Conservation (phyloP, 2,329 filamentous ascomycete genomes). For the Xylaria sp. region DNA sequence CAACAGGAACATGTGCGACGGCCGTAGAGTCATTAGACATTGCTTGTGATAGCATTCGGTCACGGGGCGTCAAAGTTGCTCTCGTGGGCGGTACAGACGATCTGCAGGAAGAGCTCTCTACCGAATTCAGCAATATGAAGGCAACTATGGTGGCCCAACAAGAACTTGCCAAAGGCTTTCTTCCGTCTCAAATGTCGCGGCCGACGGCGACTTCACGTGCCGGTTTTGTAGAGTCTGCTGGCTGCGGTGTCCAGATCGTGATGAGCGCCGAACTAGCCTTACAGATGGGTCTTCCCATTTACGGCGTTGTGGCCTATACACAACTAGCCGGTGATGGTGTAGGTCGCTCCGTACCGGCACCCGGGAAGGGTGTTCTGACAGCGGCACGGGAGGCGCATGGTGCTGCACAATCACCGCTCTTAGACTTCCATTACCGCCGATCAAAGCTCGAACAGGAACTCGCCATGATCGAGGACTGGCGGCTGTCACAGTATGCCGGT, state of each 20-base stretch:
- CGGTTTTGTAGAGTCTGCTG: constrained; percentile 99
- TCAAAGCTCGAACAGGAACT: constrained; percentile 93
- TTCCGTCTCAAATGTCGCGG: constrained; percentile 96
- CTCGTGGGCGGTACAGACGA: constrained; percentile 99
- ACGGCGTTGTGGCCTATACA: constrained; percentile 91
- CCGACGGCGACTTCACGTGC: constrained; percentile 95
- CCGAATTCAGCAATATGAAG: constrained; percentile 99
- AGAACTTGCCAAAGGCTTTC: constrained; percentile 93
- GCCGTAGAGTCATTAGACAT: constrained; percentile 97
- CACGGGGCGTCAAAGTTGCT: constrained; percentile 96
- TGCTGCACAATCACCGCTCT: constrained; percentile 92
- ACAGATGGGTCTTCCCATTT: constrained; percentile 99
- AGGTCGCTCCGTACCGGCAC: constrained; percentile 94
- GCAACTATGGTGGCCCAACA: constrained; percentile 97
- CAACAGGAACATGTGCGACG: constrained; percentile 96
- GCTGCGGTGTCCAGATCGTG: constrained; percentile 96
- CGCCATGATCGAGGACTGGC: constrained; percentile 94
- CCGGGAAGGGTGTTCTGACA: constrained; percentile 95
- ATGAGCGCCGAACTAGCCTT: constrained; percentile 96
- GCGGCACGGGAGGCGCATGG: constrained; percentile 89
- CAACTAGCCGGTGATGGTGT: constrained; percentile 99
- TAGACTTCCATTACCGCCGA: constrained; percentile 97
- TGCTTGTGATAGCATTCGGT: constrained; percentile 96
- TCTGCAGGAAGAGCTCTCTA: constrained; percentile 98
- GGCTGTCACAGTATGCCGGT: constrained; percentile 85